These are phyloP conservation scores for Gnomoniopsis smithogilvyi DNA, from an alignment of 2,329 filamentous ascomycete genomes.

Conservation along the genomic window DNA sequence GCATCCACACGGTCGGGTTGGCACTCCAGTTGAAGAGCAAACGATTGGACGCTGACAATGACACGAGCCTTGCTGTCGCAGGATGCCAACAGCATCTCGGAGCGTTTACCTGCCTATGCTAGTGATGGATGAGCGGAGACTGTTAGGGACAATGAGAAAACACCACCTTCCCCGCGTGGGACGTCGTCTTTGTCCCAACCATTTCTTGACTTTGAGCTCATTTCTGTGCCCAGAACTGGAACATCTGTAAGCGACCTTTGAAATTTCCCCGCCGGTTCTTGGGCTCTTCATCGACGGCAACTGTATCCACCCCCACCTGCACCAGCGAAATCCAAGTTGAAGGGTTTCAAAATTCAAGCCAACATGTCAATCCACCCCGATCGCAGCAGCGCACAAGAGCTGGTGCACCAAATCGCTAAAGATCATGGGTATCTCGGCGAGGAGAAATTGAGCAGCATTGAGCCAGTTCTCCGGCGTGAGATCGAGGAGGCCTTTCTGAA, in stretches of 20 bases:
- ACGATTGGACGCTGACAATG: background rate
- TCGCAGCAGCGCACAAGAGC: background rate
- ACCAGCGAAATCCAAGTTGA: background rate
- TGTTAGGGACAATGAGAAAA: background rate
- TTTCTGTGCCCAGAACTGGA: too few relatives aligned
- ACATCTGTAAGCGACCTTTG: too few relatives aligned
- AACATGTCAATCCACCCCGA: background rate
- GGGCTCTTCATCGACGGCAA: background rate
- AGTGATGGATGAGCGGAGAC: background rate
- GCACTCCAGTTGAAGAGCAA: background rate
- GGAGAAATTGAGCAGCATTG: background rate
- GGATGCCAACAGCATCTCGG: background rate
- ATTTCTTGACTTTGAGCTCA: too few relatives aligned
- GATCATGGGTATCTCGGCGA: constrained; percentile 7
- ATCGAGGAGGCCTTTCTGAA: background rate
- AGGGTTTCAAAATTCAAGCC: background rate
- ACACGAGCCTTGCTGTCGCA: background rate
- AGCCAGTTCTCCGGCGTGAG: background rate
- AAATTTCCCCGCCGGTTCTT: too few relatives aligned
- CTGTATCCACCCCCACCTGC: background rate
- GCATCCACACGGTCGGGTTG: background rate
- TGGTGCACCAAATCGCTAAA: constrained; percentile 1
- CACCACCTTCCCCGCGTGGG: background rate
- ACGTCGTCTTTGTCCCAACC: too few relatives aligned
- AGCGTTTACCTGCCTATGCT: background rate